Evolutionary conservation across 176 grass and related monocot genomes (phyloP).

Genomic region (Areca catechu): DNA sequence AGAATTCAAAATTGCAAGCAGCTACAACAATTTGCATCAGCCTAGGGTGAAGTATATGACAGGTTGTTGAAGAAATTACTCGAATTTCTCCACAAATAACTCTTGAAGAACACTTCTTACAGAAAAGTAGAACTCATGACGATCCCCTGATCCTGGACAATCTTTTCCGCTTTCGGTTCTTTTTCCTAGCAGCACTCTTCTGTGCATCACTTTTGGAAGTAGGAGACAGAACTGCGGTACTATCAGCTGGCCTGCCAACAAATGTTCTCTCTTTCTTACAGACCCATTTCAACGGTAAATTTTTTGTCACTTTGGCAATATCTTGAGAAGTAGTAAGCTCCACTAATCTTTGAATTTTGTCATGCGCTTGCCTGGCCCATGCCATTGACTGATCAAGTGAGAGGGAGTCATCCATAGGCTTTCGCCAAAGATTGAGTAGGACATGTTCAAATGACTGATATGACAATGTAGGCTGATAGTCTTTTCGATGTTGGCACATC

Average conservation of each 20-base stretch:
- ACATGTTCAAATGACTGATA: slow-evolving; percentile 59
- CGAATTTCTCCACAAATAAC: too few relatives aligned
- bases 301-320: slow-evolving; percentile 42
- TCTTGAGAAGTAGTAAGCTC: slow-evolving; percentile 50
- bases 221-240: slow-evolving; percentile 20
- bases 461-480: slow-evolving; percentile 32
- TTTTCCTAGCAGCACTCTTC: slow-evolving; percentile 41
- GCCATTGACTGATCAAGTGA: slow-evolving; percentile 69
- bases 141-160: slow-evolving; percentile 26
- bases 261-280: slow-evolving; percentile 56
- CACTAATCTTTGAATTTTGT: slow-evolving; percentile 46
- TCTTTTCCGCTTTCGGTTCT: slow-evolving; percentile 57
- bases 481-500: slow-evolving; percentile 28
- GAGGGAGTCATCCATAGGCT: slow-evolving; percentile 63
- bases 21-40: too few relatives aligned
- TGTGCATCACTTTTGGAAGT: slow-evolving; percentile 18
- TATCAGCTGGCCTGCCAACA: slow-evolving; percentile 22
- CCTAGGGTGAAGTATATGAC: too few relatives aligned
- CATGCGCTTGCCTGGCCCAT: slow-evolving; percentile 71
- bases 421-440: slow-evolving; percentile 57
- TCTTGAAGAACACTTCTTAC: too few relatives aligned
- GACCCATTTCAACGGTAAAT: slow-evolving; percentile 63
- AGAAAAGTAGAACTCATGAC: too few relatives aligned
- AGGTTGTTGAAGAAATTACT: too few relatives aligned
- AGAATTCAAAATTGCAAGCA: too few relatives aligned